phyloP scores from a whole-genome alignment of 345 rosid genomes.

The Citrus medica region DNA sequence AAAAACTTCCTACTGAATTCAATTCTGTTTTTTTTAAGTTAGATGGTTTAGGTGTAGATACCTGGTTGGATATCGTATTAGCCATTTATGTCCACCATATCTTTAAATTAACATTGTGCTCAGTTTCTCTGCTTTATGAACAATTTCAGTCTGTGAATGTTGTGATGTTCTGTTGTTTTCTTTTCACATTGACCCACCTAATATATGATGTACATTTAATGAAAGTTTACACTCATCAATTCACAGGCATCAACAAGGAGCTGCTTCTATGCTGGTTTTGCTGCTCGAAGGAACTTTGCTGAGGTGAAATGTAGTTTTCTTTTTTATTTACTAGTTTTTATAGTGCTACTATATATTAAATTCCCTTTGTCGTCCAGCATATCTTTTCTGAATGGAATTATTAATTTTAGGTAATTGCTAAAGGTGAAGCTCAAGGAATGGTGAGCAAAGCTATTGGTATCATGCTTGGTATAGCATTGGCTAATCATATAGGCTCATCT shows the following conservation, averaged over 20 bases:
- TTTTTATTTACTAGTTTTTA: background rate
- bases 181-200: background rate
- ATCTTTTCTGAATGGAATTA: constrained; percentile 12
- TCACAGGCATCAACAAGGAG: constrained; percentile 88
- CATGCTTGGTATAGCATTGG: constrained; percentile 77
- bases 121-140: background rate
- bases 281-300: constrained; percentile 97
- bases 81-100: background rate
- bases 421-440: constrained; percentile 99
- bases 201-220: constrained; percentile 9
- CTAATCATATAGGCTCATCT: constrained; percentile 71
- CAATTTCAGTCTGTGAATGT: background rate
- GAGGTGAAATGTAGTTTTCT: constrained; percentile 52
- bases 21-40: background rate
- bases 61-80: background rate
- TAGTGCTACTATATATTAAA: background rate
- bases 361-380: background rate
- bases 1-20: background rate
- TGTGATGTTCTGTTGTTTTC: background rate
- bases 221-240: constrained; percentile 17
- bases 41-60: background rate
- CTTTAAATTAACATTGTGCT: background rate
- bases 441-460: constrained; percentile 90
- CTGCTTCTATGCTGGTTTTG: constrained; percentile 98
- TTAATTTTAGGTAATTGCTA: constrained; percentile 77